Conservation (phyloP, 2,329 filamentous ascomycete species). For the Apiospora marii region DNA sequence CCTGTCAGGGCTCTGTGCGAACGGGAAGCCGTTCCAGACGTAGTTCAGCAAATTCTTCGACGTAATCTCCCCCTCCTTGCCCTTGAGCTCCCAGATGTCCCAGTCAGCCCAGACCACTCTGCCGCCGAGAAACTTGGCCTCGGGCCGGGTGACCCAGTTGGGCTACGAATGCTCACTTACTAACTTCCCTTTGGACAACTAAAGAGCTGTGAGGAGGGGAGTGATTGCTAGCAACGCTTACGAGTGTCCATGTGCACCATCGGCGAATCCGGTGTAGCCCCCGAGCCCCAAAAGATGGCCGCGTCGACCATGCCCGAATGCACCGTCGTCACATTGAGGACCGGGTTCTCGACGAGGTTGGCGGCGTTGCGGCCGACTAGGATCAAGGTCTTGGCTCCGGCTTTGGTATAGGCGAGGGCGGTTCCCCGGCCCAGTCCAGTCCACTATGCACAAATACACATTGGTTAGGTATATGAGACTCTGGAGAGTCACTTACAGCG, state of each 20-base stretch:
- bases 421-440: neutral
- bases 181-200: too few relatives aligned
- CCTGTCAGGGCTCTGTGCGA: fast-evolving
- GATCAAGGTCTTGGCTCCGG: neutral
- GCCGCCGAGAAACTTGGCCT: neutral
- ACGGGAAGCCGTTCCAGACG: neutral
- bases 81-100: neutral
- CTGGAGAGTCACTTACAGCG: neutral
- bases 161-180: neutral
- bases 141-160: neutral
- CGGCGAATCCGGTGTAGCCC: neutral
- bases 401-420: neutral
- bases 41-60: neutral
- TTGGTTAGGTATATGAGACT: neutral
- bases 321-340: neutral
- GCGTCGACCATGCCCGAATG: neutral
- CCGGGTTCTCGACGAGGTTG: neutral
- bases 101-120: neutral
- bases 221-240: neutral
- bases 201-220: too few relatives aligned
- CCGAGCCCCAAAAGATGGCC: neutral
- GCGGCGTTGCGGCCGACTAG: neutral
- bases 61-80: neutral
- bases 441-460: neutral
- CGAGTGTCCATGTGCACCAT: neutral